Percentiles rank a stretch among this genome's conserved stretches.
Conservation (phyloP, 2,329 filamentous ascomycete species). For the Colletotrichum navitas region DNA sequence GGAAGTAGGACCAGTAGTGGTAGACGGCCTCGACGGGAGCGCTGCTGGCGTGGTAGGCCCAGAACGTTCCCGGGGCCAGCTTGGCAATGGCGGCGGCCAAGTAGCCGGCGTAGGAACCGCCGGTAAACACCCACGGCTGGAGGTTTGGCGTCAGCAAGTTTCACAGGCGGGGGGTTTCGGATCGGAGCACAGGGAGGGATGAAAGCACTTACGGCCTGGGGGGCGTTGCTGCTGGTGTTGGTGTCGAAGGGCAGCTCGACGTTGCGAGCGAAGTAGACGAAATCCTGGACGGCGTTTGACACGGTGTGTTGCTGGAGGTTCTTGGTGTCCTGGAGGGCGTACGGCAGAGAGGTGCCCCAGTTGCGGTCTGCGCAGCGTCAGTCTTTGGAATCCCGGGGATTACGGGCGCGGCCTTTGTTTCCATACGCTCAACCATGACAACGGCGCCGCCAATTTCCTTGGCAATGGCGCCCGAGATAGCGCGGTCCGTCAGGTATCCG, state of each 20-base stretch:
- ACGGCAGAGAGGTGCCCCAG: slow-evolving; percentile 69
- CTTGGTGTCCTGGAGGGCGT: slow-evolving; percentile 61
- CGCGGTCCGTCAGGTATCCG: slow-evolving; percentile 63
- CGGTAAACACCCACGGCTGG: slow-evolving; percentile 67
- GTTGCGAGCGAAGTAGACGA: slow-evolving; percentile 66
- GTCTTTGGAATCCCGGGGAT: slow-evolving; percentile 21
- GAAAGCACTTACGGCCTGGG: slow-evolving; percentile 55
- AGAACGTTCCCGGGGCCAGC: slow-evolving; percentile 66
- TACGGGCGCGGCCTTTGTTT: background rate
- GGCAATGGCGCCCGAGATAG: slow-evolving; percentile 63
- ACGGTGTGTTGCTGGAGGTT: slow-evolving; percentile 68
- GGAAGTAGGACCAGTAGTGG: slow-evolving; percentile 71
- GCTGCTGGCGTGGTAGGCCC: slow-evolving; percentile 70
- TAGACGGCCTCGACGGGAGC: slow-evolving; percentile 67
- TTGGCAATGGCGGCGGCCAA: slow-evolving; percentile 68
- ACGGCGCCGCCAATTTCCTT: slow-evolving; percentile 66
- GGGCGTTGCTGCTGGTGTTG: slow-evolving; percentile 61
- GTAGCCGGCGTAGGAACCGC: slow-evolving; percentile 69
- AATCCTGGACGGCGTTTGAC: slow-evolving; percentile 65
- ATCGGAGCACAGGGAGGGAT: too few relatives aligned
- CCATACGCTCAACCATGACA: slow-evolving; percentile 65
- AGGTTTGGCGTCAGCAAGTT: background rate
- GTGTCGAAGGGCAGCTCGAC: slow-evolving; percentile 66
- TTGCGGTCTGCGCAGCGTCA: slow-evolving; percentile 61
- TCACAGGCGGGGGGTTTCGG: background rate